Conservation (phyloP, 805 yeast genomes). For the Clavispora vitiphila region DNA sequence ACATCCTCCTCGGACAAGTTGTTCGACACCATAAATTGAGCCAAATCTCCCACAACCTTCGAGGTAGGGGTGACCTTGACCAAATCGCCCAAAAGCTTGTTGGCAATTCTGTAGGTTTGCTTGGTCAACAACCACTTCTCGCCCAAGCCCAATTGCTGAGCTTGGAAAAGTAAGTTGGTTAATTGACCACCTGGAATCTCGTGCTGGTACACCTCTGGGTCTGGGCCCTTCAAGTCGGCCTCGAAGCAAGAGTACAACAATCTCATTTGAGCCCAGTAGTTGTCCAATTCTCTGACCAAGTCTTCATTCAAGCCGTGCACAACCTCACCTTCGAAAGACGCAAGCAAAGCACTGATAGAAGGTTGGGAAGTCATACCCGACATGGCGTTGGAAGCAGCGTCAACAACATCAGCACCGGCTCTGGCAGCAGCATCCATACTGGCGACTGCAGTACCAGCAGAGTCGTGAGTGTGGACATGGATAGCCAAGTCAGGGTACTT, state of each 20-base stretch:
- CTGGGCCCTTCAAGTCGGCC: constrained; percentile 98
- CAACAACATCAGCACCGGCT: constrained; percentile 98
- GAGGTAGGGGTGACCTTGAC: constrained; percentile 99
- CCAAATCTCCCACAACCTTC: constrained; percentile 99
- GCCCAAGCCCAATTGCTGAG: constrained; percentile 97
- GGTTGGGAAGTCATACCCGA: constrained; percentile 99
- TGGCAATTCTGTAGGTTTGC: constrained; percentile 89
- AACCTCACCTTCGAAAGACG: constrained; percentile 84
- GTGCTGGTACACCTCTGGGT: constrained; percentile 97
- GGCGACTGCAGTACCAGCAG: constrained; percentile 99
- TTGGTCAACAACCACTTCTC: constrained; percentile 95
- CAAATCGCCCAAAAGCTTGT: constrained; percentile 86
- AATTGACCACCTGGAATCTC: constrained; percentile 99
- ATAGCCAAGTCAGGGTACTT: constrained; percentile 92
- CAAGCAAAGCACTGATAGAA: constrained; percentile 85
- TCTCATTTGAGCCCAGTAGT: constrained; percentile 99
- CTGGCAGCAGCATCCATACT: constrained; percentile 90
- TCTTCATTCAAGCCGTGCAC: constrained; percentile 65
- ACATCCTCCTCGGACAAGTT: constrained; percentile 84
- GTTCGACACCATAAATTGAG: constrained; percentile 99
- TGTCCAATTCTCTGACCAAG: constrained; percentile 76
- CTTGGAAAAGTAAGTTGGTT: constrained; percentile 97
- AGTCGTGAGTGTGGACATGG: constrained; percentile 98
- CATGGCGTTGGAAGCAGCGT: constrained; percentile 95
- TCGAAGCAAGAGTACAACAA: constrained; percentile 93